Evolutionary conservation across 345 rosid species (phyloP).

Genomic region (Carallia pectinifolia): DNA sequence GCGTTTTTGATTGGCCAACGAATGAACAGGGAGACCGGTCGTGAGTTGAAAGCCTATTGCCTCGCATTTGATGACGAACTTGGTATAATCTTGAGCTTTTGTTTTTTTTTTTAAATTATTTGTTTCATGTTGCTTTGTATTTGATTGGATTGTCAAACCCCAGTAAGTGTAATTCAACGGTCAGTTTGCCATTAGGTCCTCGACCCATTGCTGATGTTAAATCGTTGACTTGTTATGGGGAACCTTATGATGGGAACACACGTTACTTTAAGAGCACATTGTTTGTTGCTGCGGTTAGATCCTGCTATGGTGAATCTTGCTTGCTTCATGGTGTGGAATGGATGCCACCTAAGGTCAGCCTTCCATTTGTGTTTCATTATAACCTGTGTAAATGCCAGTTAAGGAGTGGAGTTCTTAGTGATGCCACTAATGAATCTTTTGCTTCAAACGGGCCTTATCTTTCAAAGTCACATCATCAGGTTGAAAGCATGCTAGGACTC

Average conservation of each 20-base stretch:
- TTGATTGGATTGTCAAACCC: background rate
- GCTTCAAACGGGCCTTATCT: slow-evolving; percentile 7
- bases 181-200: slow-evolving; percentile 51
- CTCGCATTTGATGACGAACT: slow-evolving; percentile 94
- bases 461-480: background rate
- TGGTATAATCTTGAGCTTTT: slow-evolving; percentile 37
- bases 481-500: slow-evolving; percentile 2
- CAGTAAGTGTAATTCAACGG: slow-evolving; percentile 12
- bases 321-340: slow-evolving; percentile 97
- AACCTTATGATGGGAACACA: slow-evolving; percentile 98
- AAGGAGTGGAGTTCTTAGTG: background rate
- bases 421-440: slow-evolving; percentile 11
- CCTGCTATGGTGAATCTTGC: slow-evolving; percentile 90
- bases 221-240: slow-evolving; percentile 97
- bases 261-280: slow-evolving; percentile 81
- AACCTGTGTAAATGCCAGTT: background rate
- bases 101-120: slow-evolving; percentile 6
- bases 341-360: slow-evolving; percentile 93
- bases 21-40: slow-evolving; percentile 92
- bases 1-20: slow-evolving; percentile 97
- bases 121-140: slow-evolving; percentile 1
- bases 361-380: slow-evolving; percentile 5
- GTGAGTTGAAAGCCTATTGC: slow-evolving; percentile 95
- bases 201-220: slow-evolving; percentile 83
- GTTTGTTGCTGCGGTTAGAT: slow-evolving; percentile 92